Conservation (phyloP, 371 early-diverging fungal species). For the Homolaphlyctis polyrhiza region DNA sequence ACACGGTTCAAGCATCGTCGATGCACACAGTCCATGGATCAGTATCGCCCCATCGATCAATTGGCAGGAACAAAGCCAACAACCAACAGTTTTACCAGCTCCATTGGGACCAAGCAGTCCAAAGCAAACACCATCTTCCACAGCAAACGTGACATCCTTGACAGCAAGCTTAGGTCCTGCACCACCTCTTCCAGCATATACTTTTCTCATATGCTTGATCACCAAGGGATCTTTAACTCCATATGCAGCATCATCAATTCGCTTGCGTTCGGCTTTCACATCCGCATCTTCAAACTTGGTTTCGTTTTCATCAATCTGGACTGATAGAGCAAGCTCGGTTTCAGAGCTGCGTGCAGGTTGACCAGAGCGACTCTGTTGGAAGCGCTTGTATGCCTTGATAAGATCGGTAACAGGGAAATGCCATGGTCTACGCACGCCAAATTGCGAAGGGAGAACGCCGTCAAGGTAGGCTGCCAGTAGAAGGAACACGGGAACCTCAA, state of each 20-base stretch:
- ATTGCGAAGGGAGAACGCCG: constrained; percentile 55
- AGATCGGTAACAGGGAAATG: constrained; percentile 55
- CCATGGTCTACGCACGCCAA: constrained; percentile 60
- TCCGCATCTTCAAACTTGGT: constrained; percentile 49
- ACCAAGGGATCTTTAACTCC: constrained; percentile 42
- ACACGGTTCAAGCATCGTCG: constrained; percentile 55
- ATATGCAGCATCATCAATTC: constrained; percentile 31
- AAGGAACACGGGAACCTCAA: constrained; percentile 46
- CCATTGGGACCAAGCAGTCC: constrained; percentile 46
- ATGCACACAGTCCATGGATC: constrained; percentile 66
- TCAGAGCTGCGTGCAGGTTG: not conserved
- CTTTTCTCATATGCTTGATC: constrained; percentile 55
- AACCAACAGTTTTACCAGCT: constrained; percentile 54
- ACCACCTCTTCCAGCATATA: constrained; percentile 41
- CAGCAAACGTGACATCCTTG: constrained; percentile 60
- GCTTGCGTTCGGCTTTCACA: constrained; percentile 46
- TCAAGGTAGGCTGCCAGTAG: constrained; percentile 50
- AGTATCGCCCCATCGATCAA: too few species aligned
- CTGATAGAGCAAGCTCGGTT: constrained; percentile 2
- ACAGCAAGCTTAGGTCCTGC: constrained; percentile 52
- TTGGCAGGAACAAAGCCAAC: too few species aligned
- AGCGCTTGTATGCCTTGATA: not conserved
- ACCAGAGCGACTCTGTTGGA: not conserved
- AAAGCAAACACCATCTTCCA: constrained; percentile 54
- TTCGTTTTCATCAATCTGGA: constrained; percentile 19